phyloP scores from a whole-genome alignment of 441 rosid genomes.

The Dalechampia spathulata region DNA sequence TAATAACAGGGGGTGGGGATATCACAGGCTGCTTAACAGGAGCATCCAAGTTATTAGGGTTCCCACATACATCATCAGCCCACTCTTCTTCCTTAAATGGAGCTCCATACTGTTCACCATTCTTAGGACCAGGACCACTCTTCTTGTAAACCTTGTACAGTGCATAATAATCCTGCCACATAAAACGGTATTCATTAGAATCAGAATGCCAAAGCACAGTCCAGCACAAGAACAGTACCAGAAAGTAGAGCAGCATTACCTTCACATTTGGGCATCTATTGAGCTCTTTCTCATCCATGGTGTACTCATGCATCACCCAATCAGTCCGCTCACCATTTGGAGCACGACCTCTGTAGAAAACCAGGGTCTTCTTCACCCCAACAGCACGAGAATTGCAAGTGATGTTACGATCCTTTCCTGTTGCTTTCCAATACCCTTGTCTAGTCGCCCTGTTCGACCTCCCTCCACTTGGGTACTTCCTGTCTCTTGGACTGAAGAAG shows the following conservation, averaged over 20 bases:
- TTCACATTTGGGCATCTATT: conserved; percentile 54
- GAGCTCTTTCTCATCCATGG: conserved; percentile 76
- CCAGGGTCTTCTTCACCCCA: conserved; percentile 83
- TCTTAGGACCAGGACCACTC: conserved; percentile 93
- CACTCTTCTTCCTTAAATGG: conserved; percentile 87
- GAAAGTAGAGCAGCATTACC: conserved; percentile 27
- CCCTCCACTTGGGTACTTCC: conserved; percentile 83
- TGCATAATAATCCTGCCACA: conserved; percentile 70
- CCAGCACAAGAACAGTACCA: neutral
- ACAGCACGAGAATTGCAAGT: conserved; percentile 46
- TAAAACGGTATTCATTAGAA: conserved; percentile 1
- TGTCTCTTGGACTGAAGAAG: conserved; percentile 26
- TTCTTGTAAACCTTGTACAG: conserved; percentile 79
- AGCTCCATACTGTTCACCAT: conserved; percentile 95
- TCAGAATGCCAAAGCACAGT: neutral
- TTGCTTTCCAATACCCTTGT: conserved; percentile 86
- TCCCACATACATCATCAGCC: conserved; percentile 49
- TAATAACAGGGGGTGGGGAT: conserved; percentile 19
- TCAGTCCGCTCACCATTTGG: conserved; percentile 77
- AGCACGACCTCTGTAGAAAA: conserved; percentile 77
- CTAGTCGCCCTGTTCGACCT: conserved; percentile 80
- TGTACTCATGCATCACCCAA: conserved; percentile 98
- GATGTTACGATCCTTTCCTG: conserved; percentile 69
- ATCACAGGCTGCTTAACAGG: conserved; percentile 18
- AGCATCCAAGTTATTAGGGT: conserved; percentile 11